phyloP scores from a whole-genome alignment of 345 rosid genomes.

The Chamaenerion angustifolium region DNA sequence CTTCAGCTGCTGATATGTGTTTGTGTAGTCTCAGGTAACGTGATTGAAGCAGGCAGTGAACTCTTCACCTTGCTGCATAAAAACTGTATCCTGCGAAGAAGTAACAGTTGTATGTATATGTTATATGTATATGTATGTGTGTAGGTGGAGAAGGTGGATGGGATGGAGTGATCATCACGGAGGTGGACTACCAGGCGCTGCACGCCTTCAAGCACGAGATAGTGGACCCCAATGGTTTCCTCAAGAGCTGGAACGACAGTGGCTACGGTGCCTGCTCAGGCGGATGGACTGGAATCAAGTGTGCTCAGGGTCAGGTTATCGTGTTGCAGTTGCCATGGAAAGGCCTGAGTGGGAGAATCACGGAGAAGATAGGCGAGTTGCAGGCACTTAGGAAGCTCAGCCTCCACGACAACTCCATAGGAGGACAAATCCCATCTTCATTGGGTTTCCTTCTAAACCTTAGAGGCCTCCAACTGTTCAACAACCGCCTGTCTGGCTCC shows the following conservation, averaged over 20 bases:
- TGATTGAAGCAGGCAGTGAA: too few species aligned
- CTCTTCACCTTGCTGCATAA: too few species aligned
- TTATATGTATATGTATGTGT: too few species aligned
- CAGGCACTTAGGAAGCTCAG: constrained; percentile 56
- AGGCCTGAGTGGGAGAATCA: constrained; percentile 67
- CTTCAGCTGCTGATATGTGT: too few species aligned
- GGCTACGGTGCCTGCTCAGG: constrained; percentile 65
- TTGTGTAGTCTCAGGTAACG: too few species aligned
- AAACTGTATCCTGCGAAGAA: too few species aligned
- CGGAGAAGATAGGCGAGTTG: constrained; percentile 78
- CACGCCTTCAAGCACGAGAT: constrained; percentile 59
- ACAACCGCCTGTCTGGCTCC: constrained; percentile 72
- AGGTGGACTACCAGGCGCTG: constrained; percentile 53
- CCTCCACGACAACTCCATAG: constrained; percentile 60
- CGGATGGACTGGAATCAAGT: constrained; percentile 78
- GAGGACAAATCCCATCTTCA: constrained; percentile 54
- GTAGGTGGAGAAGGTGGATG: constrained; percentile 4
- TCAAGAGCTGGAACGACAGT: constrained; percentile 65
- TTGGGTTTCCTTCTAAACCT: constrained; percentile 60
- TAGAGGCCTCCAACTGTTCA: constrained; percentile 76
- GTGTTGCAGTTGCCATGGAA: constrained; percentile 86
- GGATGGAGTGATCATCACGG: constrained; percentile 64
- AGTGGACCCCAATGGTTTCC: constrained; percentile 44
- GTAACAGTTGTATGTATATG: too few species aligned
- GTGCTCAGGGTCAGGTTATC: constrained; percentile 59